Evolutionary conservation across 805 yeast genomes (phyloP), one percentile per base, ranked within the genome.

Genomic region (Pichia cephalocereana): DNA sequence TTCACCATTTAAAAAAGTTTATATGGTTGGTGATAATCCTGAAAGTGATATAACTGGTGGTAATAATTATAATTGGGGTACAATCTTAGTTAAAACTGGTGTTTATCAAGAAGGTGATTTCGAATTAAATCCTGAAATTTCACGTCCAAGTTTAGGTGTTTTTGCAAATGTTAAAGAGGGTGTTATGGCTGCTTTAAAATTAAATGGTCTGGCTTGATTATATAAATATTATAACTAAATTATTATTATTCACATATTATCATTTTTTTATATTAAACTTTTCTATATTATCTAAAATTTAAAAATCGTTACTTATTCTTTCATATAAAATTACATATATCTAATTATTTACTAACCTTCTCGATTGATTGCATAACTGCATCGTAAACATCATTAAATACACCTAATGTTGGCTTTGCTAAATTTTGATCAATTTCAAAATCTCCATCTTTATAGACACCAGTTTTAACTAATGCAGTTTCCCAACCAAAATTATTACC

Each of bases 1-100:
- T 2, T 57, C 74, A 0, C 80, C 77, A n/a, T 71, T 84, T 56
- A 68, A 70, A 37, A 65, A 74, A n/a, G 83, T 93, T 2, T 90
- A 74, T 67, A 93, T 93, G 99, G 87, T 93, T 36, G 99, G 99
- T 30, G 99, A 93, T 66, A 93, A 93, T 64, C 98, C 97, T 5
- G 93, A 83, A 30, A 79, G 89, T 45, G 99, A 93, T 62, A 93
- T 93, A 46, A 74, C 75, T 48, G 99, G 99, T 0, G 99, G 96
- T 7, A 82, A 84, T 57, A 69, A 70, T 44, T 81, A 82, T 61
- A 96, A 96, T 4, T 93, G 98, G 98, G 79, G 83, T 44, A 81
- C 93, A 12, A 76, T 88, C 37, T 74, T 93, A 41, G 87, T 93
- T 27, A 72, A 82, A 52, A 86, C 97, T 0, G 99, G 99, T 0